Evolutionary conservation across 2,329 filamentous ascomycete species (phyloP).

Genomic region (Colletotrichum sansevieriae): DNA sequence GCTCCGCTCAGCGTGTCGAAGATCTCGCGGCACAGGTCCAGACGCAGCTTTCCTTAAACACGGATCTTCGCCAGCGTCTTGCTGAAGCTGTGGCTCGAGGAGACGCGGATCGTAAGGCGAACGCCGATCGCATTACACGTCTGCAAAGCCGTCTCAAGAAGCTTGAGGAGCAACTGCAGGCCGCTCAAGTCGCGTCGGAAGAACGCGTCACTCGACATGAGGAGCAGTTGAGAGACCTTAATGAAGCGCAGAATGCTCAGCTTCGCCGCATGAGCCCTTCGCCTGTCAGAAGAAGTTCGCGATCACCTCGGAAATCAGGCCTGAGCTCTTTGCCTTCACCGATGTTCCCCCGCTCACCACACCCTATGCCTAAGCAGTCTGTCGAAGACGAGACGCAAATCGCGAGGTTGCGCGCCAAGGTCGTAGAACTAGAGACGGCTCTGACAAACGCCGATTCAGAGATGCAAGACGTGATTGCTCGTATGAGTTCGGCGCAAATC

Average conservation of each 20-base stretch:
- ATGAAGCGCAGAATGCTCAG: conserved; percentile 82
- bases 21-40: conserved; percentile 83
- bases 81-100: conserved; percentile 84
- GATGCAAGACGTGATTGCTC: conserved; percentile 84
- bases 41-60: conserved; percentile 83
- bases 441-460: conserved; percentile 71
- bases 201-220: conserved; percentile 87
- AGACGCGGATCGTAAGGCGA: conserved; percentile 84
- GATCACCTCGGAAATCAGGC: conserved; percentile 51
- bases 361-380: conserved; percentile 69
- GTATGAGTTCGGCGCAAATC: conserved; percentile 86
- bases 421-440: conserved; percentile 87
- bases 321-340: conserved; percentile 52
- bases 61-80: conserved; percentile 80
- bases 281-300: conserved; percentile 45
- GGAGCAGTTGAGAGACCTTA: conserved; percentile 81
- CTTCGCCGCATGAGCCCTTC: conserved; percentile 78
- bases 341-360: conserved; percentile 60
- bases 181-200: conserved; percentile 88
- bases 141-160: conserved; percentile 84
- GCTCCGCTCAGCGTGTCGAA: conserved; percentile 83
- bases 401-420: conserved; percentile 80
- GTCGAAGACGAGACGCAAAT: conserved; percentile 82
- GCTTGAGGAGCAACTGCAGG: conserved; percentile 86
- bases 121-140: conserved; percentile 83